These are phyloP conservation scores for Aureobasidium sp. DNA, from an alignment of 2,329 filamentous ascomycete genomes.

Conservation along the genomic window DNA sequence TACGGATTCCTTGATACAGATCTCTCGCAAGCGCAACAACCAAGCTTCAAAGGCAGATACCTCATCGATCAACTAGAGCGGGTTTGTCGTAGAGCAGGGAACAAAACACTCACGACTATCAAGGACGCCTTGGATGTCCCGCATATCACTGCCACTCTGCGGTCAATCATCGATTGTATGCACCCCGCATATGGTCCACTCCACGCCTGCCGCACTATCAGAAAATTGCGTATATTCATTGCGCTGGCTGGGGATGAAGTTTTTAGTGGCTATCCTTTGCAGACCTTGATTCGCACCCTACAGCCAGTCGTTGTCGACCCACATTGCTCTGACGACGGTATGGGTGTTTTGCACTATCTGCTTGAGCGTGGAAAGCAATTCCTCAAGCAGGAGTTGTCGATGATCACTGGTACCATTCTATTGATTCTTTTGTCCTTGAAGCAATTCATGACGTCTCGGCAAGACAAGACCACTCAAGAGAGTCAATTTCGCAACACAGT, in stretches of 20 bases:
- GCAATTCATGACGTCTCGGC: conserved; percentile 65
- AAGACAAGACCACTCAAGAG: conserved; percentile 77
- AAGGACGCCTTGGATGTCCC: conserved; percentile 22
- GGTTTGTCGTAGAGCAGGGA: conserved; percentile 65
- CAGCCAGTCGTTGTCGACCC: conserved; percentile 71
- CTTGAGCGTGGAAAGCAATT: conserved; percentile 60
- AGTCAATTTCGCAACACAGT: conserved; percentile 73
- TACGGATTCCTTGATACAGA: conserved; percentile 58
- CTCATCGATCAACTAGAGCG: conserved; percentile 69
- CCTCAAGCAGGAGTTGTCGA: conserved; percentile 60
- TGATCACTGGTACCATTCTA: conserved; percentile 72
- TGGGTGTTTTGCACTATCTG: conserved; percentile 82
- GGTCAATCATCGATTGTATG: conserved; percentile 72
- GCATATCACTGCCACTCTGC: conserved; percentile 40
- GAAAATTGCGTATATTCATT: conserved; percentile 76
- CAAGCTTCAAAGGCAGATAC: conserved; percentile 73
- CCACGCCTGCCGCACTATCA: conserved; percentile 77
- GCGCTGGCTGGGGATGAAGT: conserved; percentile 67
- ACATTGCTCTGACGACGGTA: conserved; percentile 82
- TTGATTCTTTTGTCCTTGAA: conserved; percentile 73
- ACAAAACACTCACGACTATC: conserved; percentile 65
- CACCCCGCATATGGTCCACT: conserved; percentile 78
- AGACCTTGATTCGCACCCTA: conserved; percentile 81
- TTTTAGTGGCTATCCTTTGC: conserved; percentile 71
- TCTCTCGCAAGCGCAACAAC: conserved; percentile 75